phyloP scores from a whole-genome alignment of 2,329 filamentous ascomycete genomes.

The Arachnopeziza araneosa region DNA sequence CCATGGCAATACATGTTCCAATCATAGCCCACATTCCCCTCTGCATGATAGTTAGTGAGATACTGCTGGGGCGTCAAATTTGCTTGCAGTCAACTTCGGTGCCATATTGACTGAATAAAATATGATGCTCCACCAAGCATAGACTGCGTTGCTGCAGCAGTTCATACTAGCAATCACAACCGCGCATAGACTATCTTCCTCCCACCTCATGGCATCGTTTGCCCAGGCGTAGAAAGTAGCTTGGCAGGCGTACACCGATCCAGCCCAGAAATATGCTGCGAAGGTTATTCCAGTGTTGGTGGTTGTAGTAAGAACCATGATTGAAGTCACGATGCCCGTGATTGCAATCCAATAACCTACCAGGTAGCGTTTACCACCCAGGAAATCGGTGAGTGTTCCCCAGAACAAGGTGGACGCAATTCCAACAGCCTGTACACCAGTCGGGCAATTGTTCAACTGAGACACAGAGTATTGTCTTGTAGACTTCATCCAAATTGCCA shows the following conservation, averaged over 20 bases:
- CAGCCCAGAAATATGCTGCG: conserved; percentile 66
- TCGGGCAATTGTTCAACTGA: conserved; percentile 49
- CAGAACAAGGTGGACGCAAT: conserved; percentile 56
- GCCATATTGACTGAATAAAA: conserved; percentile 65
- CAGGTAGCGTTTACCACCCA: conserved; percentile 57
- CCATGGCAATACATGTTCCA: conserved; percentile 52
- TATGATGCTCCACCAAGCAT: conserved; percentile 68
- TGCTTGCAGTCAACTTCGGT: conserved; percentile 38
- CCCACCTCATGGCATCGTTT: conserved; percentile 59
- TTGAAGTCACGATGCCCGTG: conserved; percentile 57
- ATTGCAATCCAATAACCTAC: conserved; percentile 62
- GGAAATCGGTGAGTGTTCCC: conserved; percentile 61
- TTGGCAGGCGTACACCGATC: conserved; percentile 65
- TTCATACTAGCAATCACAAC: conserved; percentile 71
- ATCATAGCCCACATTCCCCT: conserved; percentile 73
- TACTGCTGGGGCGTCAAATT: not conserved
- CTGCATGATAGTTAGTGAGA: conserved; percentile 28
- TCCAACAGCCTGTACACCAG: conserved; percentile 46
- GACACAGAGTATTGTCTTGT: conserved; percentile 40
- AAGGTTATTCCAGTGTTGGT: conserved; percentile 47
- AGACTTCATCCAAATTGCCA: conserved; percentile 45
- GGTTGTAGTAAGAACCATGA: conserved; percentile 48
- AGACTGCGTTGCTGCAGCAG: conserved; percentile 59
- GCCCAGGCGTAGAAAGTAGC: conserved; percentile 73
- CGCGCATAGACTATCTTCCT: conserved; percentile 56